Evolutionary conservation across 805 yeast species (phyloP).

Genomic region (Myxozyma geophila): DNA sequence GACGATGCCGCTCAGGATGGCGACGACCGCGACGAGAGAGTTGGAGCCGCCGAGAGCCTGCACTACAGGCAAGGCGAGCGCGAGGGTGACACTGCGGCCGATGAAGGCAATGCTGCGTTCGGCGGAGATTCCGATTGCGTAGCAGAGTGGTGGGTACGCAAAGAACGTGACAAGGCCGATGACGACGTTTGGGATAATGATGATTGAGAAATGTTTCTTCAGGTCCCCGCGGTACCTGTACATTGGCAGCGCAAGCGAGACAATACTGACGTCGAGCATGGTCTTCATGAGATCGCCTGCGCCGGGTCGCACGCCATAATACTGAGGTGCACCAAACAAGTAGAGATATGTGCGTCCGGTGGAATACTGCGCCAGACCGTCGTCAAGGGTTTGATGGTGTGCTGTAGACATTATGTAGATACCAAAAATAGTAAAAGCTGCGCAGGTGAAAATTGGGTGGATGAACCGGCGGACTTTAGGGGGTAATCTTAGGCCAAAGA

Average conservation of each 20-base stretch:
- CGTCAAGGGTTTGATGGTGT: slow-evolving; percentile 48
- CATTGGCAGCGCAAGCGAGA: slow-evolving; percentile 76
- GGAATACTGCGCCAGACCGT: slow-evolving; percentile 60
- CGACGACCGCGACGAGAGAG: slow-evolving; percentile 76
- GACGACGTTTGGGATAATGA: slow-evolving; percentile 63
- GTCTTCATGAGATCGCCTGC: slow-evolving; percentile 77
- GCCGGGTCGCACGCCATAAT: slow-evolving; percentile 62
- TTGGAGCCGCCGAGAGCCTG: slow-evolving; percentile 68
- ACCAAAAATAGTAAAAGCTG: slow-evolving; percentile 64
- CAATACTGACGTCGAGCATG: slow-evolving; percentile 77
- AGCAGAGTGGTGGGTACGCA: slow-evolving; percentile 71
- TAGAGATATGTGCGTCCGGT: slow-evolving; percentile 70
- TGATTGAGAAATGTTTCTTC: slow-evolving; percentile 58
- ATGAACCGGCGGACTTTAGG: slow-evolving; percentile 55
- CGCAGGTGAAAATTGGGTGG: slow-evolving; percentile 74
- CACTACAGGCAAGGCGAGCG: slow-evolving; percentile 76
- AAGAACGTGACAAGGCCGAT: slow-evolving; percentile 64
- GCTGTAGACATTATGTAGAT: slow-evolving; percentile 66
- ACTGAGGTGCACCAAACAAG: slow-evolving; percentile 52
- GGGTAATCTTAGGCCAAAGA: slow-evolving; percentile 54
- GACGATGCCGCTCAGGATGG: slow-evolving; percentile 73
- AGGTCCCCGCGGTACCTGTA: slow-evolving; percentile 71
- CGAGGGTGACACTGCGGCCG: slow-evolving; percentile 78
- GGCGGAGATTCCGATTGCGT: slow-evolving; percentile 65
- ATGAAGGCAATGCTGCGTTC: slow-evolving; percentile 71